Evolutionary conservation across 192 early-diverging fungal genomes (phyloP).

Genomic region (Chytriomyces hyalinus): DNA sequence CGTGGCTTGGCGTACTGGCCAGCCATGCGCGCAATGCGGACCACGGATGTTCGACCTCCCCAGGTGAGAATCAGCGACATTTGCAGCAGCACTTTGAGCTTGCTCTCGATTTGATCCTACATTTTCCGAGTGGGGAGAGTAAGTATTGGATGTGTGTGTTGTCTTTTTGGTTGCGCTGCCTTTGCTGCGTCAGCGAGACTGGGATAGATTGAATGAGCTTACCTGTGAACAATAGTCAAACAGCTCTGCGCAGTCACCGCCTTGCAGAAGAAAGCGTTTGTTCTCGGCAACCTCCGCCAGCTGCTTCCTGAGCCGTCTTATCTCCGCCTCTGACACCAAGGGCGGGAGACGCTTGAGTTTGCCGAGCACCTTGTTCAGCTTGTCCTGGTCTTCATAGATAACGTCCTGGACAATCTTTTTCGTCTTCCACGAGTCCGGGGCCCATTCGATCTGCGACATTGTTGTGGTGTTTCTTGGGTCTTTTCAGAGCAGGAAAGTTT

Average conservation of each 20-base stretch:
- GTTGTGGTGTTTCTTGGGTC: not conserved
- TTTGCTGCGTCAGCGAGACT: too few relatives aligned
- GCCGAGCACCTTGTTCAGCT: constrained; percentile 70
- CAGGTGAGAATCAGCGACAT: constrained; percentile 95
- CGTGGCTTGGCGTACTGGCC: constrained; percentile 99
- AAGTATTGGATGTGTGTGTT: not conserved
- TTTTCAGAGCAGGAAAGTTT: not conserved
- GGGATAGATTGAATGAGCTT: not conserved
- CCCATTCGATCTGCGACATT: constrained; percentile 38
- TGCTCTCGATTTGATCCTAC: constrained; percentile 88
- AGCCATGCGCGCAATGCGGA: constrained; percentile 97
- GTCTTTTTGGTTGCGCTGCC: too few relatives aligned
- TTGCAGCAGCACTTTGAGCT: constrained; percentile 95
- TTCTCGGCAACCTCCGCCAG: constrained; percentile 88
- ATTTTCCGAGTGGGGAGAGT: not conserved
- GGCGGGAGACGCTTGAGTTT: constrained; percentile 86
- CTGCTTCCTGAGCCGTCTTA: constrained; percentile 80
- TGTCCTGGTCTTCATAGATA: constrained; percentile 76
- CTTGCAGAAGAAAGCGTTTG: constrained; percentile 94
- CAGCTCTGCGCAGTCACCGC: constrained; percentile 98
- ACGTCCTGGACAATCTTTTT: constrained; percentile 79
- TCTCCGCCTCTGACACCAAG: constrained; percentile 86
- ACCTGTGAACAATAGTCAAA: constrained; percentile 97
- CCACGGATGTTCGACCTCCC: constrained; percentile 91
- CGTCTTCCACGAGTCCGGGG: constrained; percentile 46